phyloP scores from a whole-genome alignment of 805 yeast species.

The Teunomyces tritomae region DNA sequence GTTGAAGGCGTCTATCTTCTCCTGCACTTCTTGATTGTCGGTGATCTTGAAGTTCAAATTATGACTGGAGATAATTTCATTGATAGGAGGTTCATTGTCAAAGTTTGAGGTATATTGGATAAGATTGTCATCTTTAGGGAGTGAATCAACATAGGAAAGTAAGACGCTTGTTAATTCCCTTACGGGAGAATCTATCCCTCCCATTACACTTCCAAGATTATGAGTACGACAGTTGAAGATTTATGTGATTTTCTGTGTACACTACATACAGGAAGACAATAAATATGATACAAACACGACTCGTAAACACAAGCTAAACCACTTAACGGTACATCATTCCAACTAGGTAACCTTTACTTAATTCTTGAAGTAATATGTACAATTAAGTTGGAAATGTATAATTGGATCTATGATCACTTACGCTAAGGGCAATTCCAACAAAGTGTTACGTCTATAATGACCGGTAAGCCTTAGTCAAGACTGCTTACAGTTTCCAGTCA shows the following conservation, averaged over 20 bases:
- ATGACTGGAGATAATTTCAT: conserved; percentile 1
- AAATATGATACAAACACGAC: no score
- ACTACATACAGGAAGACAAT: background rate
- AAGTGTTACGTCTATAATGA: no score
- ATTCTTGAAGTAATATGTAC: no score
- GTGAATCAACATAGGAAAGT: background rate
- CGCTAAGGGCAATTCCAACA: no score
- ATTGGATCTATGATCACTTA: no score
- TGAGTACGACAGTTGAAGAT: background rate
- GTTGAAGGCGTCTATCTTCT: conserved; percentile 21
- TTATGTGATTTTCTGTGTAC: background rate
- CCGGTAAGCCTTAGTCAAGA: no score
- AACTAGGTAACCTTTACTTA: no score
- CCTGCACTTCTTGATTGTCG: conserved; percentile 1
- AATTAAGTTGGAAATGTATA: no score
- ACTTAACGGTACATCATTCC: no score
- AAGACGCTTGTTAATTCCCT: background rate
- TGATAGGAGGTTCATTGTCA: background rate
- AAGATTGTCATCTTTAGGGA: background rate
- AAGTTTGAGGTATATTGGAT: background rate
- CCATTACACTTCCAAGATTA: background rate
- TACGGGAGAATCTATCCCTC: background rate
- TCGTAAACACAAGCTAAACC: no score
- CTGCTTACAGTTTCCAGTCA: no score
- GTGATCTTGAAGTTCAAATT: conserved; percentile 5